Conservation (phyloP, 2,329 filamentous ascomycete species). For the Cyanodermella asteris region DNA sequence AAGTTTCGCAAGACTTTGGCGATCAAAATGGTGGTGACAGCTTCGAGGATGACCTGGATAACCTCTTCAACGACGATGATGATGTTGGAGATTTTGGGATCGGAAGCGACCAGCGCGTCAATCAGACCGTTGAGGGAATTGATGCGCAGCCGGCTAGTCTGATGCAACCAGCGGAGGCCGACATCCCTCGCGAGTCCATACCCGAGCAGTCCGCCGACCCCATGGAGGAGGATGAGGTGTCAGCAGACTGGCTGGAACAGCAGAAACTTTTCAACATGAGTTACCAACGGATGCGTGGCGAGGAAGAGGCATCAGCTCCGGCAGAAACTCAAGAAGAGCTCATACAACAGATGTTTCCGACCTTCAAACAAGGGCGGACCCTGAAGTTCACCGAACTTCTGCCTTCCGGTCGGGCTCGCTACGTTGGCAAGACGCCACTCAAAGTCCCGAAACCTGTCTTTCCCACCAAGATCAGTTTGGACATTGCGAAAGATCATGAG, state of each 20-base stretch:
- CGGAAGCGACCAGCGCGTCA: constrained; percentile 1
- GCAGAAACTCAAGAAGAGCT: constrained; percentile 54
- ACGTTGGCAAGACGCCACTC: constrained; percentile 53
- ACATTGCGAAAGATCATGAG: constrained; percentile 69
- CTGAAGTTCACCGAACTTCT: constrained; percentile 67
- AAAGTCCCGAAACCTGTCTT: constrained; percentile 66
- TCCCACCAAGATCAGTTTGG: constrained; percentile 71
- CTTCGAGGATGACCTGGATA: constrained; percentile 9
- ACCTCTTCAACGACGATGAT: constrained; percentile 13
- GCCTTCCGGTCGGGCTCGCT: constrained; percentile 56
- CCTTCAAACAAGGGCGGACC: constrained; percentile 52
- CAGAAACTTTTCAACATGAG: no score
- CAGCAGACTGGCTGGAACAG: constrained; percentile 21
- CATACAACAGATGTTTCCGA: constrained; percentile 59
- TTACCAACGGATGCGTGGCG: no score
- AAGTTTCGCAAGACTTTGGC: constrained; percentile 19
- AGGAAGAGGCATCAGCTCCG: constrained; percentile 43
- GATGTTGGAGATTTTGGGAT: constrained; percentile 7
- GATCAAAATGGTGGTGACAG: constrained; percentile 25
- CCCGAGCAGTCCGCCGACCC: constrained; percentile 20
- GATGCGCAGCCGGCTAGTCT: no score
- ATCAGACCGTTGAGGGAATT: no score
- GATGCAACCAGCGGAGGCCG: no score
- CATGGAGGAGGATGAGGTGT: constrained; percentile 5
- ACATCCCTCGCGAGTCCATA: no score